Evolutionary conservation across 2,329 filamentous ascomycete species (phyloP).

Genomic region (Thelonectria blattea): DNA sequence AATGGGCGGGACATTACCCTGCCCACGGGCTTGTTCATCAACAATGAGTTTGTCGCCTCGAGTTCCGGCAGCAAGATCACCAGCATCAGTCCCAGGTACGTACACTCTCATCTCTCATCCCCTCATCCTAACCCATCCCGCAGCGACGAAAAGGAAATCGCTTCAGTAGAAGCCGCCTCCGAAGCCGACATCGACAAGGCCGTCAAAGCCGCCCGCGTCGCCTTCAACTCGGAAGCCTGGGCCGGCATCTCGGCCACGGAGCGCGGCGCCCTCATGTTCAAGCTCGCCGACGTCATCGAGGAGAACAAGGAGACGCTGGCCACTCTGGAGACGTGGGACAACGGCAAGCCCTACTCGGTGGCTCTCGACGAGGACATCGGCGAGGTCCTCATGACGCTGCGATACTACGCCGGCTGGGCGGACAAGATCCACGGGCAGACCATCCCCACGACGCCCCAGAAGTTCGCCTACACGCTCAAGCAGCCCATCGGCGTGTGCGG

Average conservation of each 20-base stretch:
- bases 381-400: slow-evolving; percentile 48
- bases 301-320: slow-evolving; percentile 57
- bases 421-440: slow-evolving; percentile 76
- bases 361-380: slow-evolving; percentile 67
- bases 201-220: slow-evolving; percentile 60
- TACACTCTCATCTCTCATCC: neutral
- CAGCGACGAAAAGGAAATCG: slow-evolving; percentile 21
- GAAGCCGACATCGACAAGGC: slow-evolving; percentile 34
- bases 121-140: neutral
- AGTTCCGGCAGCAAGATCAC: slow-evolving; percentile 61
- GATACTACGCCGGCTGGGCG: slow-evolving; percentile 74
- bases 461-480: slow-evolving; percentile 72
- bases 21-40: slow-evolving; percentile 73
- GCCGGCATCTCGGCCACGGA: slow-evolving; percentile 60
- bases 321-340: slow-evolving; percentile 76
- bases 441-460: slow-evolving; percentile 66
- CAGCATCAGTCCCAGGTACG: slow-evolving; percentile 56
- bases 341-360: slow-evolving; percentile 68
- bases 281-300: slow-evolving; percentile 72
- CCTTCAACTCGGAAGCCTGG: slow-evolving; percentile 49
- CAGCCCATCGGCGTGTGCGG: slow-evolving; percentile 74
- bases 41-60: slow-evolving; percentile 72
- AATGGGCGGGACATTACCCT: slow-evolving; percentile 70
- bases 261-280: slow-evolving; percentile 70
- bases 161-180: slow-evolving; percentile 28